These are phyloP conservation scores for Gynochthodes officinalis DNA, from an alignment of 257 asterid genomes.

Conservation along the genomic window DNA sequence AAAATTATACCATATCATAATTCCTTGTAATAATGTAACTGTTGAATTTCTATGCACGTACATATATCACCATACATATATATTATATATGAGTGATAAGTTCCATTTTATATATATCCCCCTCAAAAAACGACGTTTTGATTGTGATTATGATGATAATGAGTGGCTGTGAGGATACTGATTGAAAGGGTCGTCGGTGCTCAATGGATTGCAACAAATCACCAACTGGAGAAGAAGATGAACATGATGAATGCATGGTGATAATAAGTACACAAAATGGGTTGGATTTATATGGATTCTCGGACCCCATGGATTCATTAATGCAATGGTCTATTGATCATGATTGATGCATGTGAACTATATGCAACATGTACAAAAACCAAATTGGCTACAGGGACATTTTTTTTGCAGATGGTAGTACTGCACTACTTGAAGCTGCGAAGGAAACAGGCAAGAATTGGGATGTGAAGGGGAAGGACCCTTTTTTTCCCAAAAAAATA, in stretches of 20 bases:
- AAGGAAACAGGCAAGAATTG: conserved; percentile 12
- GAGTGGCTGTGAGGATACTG: conserved; percentile 16
- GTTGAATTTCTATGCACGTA: conserved; percentile 14
- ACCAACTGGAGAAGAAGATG: conserved; percentile 8
- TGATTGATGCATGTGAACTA: conserved; percentile 42
- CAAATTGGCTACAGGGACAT: conserved; percentile 23
- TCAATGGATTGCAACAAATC: conserved; percentile 5
- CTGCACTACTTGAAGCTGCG: conserved; percentile 21
- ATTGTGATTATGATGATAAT: conserved; percentile 12
- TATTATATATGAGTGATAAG: no score
- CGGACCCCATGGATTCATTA: conserved; percentile 28
- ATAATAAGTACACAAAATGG: not conserved
- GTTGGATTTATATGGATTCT: conserved; percentile 14
- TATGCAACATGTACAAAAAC: conserved; percentile 34
- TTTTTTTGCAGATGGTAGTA: conserved; percentile 5
- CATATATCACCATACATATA: no score
- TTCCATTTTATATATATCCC: no score
- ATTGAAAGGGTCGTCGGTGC: conserved; percentile 19
- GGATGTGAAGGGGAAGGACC: not conserved
- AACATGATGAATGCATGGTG: not conserved
- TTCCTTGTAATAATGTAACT: conserved; percentile 16
- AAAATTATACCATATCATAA: conserved; percentile 14
- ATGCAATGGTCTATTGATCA: conserved; percentile 27
- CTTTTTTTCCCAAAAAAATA: no score
- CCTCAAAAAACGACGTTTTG: conserved; percentile 7